Evolutionary conservation across 2,329 filamentous ascomycete genomes (phyloP), one percentile per base, ranked within the genome.

Genomic region (Cyclaneusma minus): DNA sequence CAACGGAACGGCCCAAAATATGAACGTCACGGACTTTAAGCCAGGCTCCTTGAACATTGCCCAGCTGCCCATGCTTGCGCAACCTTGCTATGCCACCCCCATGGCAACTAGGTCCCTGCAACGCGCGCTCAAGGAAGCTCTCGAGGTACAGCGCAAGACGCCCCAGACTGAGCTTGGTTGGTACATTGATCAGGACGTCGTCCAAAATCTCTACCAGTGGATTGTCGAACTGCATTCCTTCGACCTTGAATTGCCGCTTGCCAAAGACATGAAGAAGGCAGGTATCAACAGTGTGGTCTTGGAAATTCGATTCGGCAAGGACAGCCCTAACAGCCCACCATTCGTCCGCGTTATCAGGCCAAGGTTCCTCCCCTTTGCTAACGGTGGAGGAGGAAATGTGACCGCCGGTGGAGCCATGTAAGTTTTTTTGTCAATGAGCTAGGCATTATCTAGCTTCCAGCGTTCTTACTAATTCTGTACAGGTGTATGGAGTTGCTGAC

Each of bases 201-300:
- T 85, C 19, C 64, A 56, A 13, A 91, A 85, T 41, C 61, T 84
- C 34, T 93, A 89, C 42, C 83, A 91, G 42, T 92, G 84, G 84
- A 83, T 92, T 31, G 72, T 91, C 5, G 80, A 93, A 47, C 56
- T 94, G 2, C 85, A 93, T 47, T 81, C 75, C 22, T 92, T 93
- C 41, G 75, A 83, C 13, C 36, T 54, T 0, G 47, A 54, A 2
- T 58, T 89, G 0, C 80, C 78, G 1, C 57, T 94, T 1, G 73
- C 78, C 0, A 45, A 64, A 28, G 84, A 93, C 43, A 82, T 93
- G 69, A 69, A 73, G 45, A 40, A 46, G 3, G 58, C 55, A 1
- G 60, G 58, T 0, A 39, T 77, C 30, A 65, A 59, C 13, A 84
- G 79, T 42, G 56, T 93, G 20, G 71, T 92, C 1, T 51, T 91